Evolutionary conservation across 2,329 filamentous ascomycete genomes (phyloP).

Genomic region (Exophiala phaeomuriformis): DNA sequence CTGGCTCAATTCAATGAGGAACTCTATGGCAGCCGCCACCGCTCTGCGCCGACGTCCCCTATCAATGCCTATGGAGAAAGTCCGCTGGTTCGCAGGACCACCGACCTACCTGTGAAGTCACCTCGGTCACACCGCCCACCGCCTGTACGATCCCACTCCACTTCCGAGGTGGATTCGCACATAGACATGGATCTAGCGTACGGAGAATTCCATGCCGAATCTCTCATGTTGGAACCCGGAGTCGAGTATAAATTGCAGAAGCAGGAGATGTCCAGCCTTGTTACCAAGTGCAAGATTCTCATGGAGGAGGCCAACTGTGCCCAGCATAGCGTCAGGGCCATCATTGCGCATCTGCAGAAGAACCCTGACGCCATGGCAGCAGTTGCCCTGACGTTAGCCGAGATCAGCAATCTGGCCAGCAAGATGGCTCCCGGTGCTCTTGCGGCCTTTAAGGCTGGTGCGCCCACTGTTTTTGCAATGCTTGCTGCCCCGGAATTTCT

Average conservation of each 20-base stretch:
- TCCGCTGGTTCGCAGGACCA: conserved; percentile 23
- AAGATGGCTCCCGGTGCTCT: conserved; percentile 82
- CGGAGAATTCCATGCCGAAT: conserved; percentile 67
- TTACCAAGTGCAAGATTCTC: conserved; percentile 66
- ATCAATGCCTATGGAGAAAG: conserved; percentile 8
- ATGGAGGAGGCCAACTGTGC: conserved; percentile 83
- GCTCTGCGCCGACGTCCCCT: conserved; percentile 30
- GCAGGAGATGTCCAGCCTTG: conserved; percentile 56
- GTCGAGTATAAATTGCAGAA: conserved; percentile 41
- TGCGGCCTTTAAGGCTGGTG: conserved; percentile 65
- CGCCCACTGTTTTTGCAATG: conserved; percentile 78
- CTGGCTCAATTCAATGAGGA: conserved; percentile 26
- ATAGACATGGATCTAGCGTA: conserved; percentile 93
- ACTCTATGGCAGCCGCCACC: conserved; percentile 16
- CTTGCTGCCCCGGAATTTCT: conserved; percentile 88
- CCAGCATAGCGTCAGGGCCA: conserved; percentile 73
- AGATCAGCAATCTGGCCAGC: conserved; percentile 72
- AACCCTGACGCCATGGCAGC: conserved; percentile 89
- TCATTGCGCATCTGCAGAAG: conserved; percentile 71
- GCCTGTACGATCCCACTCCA: conserved; percentile 21
- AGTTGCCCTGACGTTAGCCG: conserved; percentile 83
- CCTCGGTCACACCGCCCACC: conserved; percentile 11
- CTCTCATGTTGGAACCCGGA: conserved; percentile 37
- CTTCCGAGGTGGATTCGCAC: conserved; percentile 33
- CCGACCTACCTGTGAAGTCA: conserved; percentile 21